Evolutionary conservation across 441 rosid species (phyloP), one percentile per base, ranked within the genome.

Genomic region (Lepidium campestre): DNA sequence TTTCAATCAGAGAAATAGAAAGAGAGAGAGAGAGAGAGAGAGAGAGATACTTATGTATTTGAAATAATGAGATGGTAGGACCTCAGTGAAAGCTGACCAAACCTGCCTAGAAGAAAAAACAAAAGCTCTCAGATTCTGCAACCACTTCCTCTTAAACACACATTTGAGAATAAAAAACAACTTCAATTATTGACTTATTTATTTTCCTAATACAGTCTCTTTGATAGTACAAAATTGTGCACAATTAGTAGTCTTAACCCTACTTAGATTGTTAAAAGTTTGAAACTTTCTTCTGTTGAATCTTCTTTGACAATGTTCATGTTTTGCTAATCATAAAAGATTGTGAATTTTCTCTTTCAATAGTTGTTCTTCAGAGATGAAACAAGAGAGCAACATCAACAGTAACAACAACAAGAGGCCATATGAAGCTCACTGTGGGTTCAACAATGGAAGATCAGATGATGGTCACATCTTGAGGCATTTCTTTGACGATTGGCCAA

Each of bases 401-500:
- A 17, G 58, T 44, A 80, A 7, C 23, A 68, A 77, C 64, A 77
- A 57, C 57, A 81, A 65, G 68, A 77, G 81, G 67, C 68, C 82
- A 4, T 74, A 82, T 62, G 85, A 76, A 47, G 62, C 75, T 54
- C 82, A 62, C 27, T 75, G 45, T 49, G 87, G 79, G 55, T 82
- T 44, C 17, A 65, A 46, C 67, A 67, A 45, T 40, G 68, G 73
- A 63, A 80, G 83, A 60, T 54, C 81, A 47, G 86, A 84, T 12
- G 93, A 85, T 41, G 92, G 88, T 20, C 96, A 75, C 44, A 79
- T 81, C 59, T 59, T 91, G 73, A 78, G 99, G 71, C 96, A 76
- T 65, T 94, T 94, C 79, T 89, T 94, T 31, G 91, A 94, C 12
- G 98, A 94, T 74, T 94, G 94, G 97, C 99, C 97, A 6, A 41